Evolutionary conservation across 441 rosid species (phyloP).

Genomic region (Sinapis alba): DNA sequence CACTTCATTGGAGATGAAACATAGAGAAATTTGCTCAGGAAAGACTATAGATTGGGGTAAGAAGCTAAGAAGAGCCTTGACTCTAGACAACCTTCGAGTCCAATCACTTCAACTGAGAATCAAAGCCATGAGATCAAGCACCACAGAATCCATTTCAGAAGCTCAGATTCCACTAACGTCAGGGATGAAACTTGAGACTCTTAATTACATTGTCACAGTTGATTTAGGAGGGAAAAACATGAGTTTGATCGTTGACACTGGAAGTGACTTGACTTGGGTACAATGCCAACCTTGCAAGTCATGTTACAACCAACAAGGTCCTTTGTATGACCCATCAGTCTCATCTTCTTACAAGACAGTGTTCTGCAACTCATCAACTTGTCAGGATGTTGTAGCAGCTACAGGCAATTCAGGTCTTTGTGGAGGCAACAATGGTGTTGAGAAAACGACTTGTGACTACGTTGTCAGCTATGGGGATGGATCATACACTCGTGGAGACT

Average conservation of each 20-base stretch:
- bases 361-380: slow-evolving; percentile 67
- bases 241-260: slow-evolving; percentile 85
- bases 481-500: slow-evolving; percentile 79
- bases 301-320: slow-evolving; percentile 77
- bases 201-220: slow-evolving; percentile 79
- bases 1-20: slow-evolving; percentile 81
- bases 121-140: slow-evolving; percentile 37
- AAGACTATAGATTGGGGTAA: slow-evolving; percentile 55
- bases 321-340: slow-evolving; percentile 66
- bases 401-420: slow-evolving; percentile 62
- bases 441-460: slow-evolving; percentile 58
- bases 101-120: slow-evolving; percentile 58
- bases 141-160: slow-evolving; percentile 33
- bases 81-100: slow-evolving; percentile 58
- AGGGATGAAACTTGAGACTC: slow-evolving; percentile 64
- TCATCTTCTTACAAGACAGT: slow-evolving; percentile 64
- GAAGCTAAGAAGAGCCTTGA: slow-evolving; percentile 53
- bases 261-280: slow-evolving; percentile 96
- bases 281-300: slow-evolving; percentile 85
- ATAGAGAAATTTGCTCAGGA: slow-evolving; percentile 57
- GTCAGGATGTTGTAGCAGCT: slow-evolving; percentile 58
- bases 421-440: slow-evolving; percentile 35
- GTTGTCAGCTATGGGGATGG: slow-evolving; percentile 86
- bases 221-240: slow-evolving; percentile 59
- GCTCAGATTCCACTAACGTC: slow-evolving; percentile 62